These are phyloP conservation scores for Cerioporus squamosus DNA, from an alignment of 1,284 basidiomycete species.

Conservation along the genomic window DNA sequence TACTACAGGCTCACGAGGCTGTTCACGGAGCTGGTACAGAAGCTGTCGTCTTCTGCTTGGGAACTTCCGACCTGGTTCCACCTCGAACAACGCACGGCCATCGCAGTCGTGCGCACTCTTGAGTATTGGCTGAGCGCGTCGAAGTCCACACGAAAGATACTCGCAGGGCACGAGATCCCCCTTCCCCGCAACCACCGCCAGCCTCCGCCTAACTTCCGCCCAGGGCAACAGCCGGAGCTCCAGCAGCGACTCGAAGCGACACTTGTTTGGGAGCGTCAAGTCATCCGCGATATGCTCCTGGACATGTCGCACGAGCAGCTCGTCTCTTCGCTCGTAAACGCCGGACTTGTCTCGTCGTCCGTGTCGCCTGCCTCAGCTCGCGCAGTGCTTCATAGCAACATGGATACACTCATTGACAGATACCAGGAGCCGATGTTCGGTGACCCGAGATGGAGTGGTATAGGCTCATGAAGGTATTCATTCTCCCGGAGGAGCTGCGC, in stretches of 20 bases:
- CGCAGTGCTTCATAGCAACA: not conserved
- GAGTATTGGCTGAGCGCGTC: conserved; percentile 8
- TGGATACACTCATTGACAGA: conserved; percentile 7
- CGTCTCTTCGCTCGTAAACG: not conserved
- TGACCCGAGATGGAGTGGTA: no score
- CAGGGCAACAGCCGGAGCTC: not conserved
- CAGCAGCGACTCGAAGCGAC: not conserved
- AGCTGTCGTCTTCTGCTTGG: not conserved
- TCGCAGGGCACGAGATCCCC: not conserved
- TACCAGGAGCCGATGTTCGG: conserved; percentile 2
- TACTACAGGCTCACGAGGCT: not conserved
- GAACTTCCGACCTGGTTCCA: conserved; percentile 12
- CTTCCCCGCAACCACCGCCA: not conserved
- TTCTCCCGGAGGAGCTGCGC: no score
- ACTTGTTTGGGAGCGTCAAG: no score
- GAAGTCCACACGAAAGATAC: conserved; percentile 11
- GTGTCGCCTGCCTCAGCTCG: not conserved
- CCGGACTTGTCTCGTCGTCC: not conserved
- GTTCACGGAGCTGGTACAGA: not conserved
- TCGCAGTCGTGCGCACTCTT: not conserved
- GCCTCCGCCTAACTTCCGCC: not conserved
- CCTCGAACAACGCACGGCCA: not conserved
- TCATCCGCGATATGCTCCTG: no score
- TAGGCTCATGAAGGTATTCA: no score
- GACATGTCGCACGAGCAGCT: no score